Percentiles rank a stretch among this genome's conserved stretches.
Evolutionary conservation across 2,329 filamentous ascomycete species (phyloP).

Genomic region (Bimuria novae-zelandiae): DNA sequence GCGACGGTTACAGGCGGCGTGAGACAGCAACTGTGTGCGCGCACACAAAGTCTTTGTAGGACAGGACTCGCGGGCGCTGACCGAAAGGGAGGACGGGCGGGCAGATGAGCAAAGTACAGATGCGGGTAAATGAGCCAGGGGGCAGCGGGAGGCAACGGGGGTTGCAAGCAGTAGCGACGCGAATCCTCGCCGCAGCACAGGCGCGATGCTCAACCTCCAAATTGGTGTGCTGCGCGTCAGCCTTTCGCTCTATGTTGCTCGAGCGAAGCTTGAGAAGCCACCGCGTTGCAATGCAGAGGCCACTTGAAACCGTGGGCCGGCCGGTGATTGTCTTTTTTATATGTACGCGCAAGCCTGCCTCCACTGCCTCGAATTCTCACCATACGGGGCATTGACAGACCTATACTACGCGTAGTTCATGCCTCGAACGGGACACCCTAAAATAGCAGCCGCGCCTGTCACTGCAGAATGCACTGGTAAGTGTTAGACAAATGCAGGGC

Average conservation of each 20-base stretch:
- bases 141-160: conserved; percentile 33
- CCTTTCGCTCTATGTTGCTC: conserved; percentile 17
- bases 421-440: background rate
- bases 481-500: background rate
- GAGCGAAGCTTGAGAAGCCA: background rate
- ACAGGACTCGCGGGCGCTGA: conserved; percentile 10
- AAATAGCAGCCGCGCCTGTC: conserved; percentile 5
- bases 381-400: background rate
- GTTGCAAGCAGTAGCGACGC: conserved; percentile 13
- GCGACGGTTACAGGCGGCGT: conserved; percentile 30
- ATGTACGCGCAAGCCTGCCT: conserved; percentile 40
- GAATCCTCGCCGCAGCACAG: conserved; percentile 17
- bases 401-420: conserved; percentile 11
- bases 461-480: background rate
- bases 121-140: conserved; percentile 36
- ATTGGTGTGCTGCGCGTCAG: no score
- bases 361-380: conserved; percentile 4
- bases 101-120: conserved; percentile 26
- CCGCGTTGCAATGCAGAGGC: conserved; percentile 16
- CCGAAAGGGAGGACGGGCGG: conserved; percentile 26
- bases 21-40: conserved; percentile 28
- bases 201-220: conserved; percentile 3
- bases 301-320: conserved; percentile 41
- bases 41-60: conserved; percentile 19
- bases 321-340: conserved; percentile 23